phyloP scores from a whole-genome alignment of 108 stramenopile species.

The Parietichytrium sp. region DNA sequence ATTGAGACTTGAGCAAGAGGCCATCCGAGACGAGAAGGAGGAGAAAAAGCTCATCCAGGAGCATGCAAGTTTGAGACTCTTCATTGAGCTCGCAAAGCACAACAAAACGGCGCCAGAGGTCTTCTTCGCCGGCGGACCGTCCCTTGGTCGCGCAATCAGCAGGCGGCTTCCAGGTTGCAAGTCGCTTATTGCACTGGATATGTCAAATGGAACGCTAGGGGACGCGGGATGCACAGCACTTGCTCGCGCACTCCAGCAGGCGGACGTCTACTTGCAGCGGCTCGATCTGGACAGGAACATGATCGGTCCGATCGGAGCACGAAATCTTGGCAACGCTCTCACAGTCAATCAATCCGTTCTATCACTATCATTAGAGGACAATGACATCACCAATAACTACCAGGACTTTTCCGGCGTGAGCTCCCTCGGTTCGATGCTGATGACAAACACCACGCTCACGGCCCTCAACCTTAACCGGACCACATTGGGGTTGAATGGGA shows the following conservation, averaged over 20 bases:
- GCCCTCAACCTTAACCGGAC: not conserved
- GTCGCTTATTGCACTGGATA: slow-evolving; percentile 4
- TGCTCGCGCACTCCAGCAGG: not conserved
- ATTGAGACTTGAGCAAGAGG: not conserved
- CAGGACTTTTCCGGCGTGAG: not conserved
- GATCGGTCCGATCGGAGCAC: not conserved
- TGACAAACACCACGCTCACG: not conserved
- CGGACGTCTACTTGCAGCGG: not conserved
- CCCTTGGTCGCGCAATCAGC: not conserved
- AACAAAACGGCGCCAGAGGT: not conserved
- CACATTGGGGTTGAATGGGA: not conserved
- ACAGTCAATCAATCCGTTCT: not conserved
- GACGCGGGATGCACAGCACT: not conserved
- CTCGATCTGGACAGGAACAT: not conserved
- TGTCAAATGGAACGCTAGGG: not conserved
- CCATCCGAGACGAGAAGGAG: not conserved
- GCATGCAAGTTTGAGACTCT: not conserved
- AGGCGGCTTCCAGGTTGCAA: not conserved
- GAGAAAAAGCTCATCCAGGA: not conserved
- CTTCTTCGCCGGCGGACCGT: not conserved
- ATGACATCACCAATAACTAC: not conserved
- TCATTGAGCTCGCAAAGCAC: not conserved
- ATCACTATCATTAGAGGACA: slow-evolving; percentile 10
- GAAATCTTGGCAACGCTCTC: not conserved
- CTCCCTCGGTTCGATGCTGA: not conserved